Base-by-base conservation (phyloP, 2,329 filamentous ascomycete species). In the Botrytis medusae region DNA sequence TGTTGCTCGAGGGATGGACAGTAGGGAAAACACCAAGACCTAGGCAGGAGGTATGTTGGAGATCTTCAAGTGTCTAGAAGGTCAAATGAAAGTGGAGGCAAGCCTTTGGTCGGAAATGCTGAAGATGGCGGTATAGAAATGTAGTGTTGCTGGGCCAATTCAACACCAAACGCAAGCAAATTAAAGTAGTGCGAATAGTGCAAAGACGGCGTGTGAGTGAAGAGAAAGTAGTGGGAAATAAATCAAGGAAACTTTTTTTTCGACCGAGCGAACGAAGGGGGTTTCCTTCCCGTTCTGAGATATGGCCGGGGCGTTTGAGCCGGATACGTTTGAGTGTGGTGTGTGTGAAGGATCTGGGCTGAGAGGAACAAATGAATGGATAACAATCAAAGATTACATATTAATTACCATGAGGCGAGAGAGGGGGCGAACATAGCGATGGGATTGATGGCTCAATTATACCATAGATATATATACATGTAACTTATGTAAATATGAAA, bases 241-340 rank as follows among this genome's bases (percentile, higher is more conserved):
- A 65, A 68, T 54, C 64, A 68, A 68, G 46, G 64, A 68, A 68
- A 54, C 8, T 14, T n/a, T 54, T 54, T 46, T 68, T 54, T 32
- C n/a, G 29, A 67, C 63, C 63, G 64, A 67, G 32, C 64, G 46
- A 54, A 40, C 64, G 64, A 68, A 68, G 64, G 64, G 64, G 34
- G 51, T 29, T 68, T 68, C 37, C 46, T 54, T 68, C 64, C 64
- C 32, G 46, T 68, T 54, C 44, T 54, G 34, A 68, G 46, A 54
- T 46, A 54, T 40, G 64, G 46, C 34, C 16, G 64, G 64, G 46
- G 46, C 64, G 46, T 68, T 68, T 25, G 42, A 68, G 46, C 25
- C 64, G 34, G 64, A 54, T 68, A 54, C 54, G 64, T 54, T 54
- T 67, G 61, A 29, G 51, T 44, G 42, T 6, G 51, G 64, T 20